Percentiles rank a stretch among this genome's conserved stretches.
phyloP scores from a whole-genome alignment of 805 yeast species.

The Hanseniaspora osmophila region DNA sequence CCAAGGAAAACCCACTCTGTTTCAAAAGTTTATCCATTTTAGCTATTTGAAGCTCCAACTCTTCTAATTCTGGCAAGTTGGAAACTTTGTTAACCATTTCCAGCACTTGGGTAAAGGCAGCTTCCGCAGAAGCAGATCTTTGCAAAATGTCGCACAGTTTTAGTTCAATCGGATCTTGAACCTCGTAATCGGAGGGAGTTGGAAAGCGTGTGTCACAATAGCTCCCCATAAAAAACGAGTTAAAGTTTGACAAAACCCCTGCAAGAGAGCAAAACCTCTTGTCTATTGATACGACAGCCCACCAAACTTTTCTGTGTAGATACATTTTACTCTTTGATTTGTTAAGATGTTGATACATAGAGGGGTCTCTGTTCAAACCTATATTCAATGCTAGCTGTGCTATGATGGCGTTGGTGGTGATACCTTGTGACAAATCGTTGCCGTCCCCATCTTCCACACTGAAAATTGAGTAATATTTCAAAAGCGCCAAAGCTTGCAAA shows the following conservation, averaged over 20 bases:
- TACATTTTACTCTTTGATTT: slow-evolving; percentile 1
- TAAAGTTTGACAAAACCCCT: slow-evolving; percentile 4
- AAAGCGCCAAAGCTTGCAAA: slow-evolving; percentile 2
- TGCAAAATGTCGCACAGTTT: slow-evolving; percentile 2
- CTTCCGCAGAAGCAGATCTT: background rate
- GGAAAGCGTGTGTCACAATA: slow-evolving; percentile 4
- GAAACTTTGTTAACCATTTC: slow-evolving; percentile 1
- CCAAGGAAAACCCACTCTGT: background rate
- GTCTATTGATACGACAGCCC: slow-evolving; percentile 4
- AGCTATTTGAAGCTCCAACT: background rate
- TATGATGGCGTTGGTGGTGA: slow-evolving; percentile 2
- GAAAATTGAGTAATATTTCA: slow-evolving; percentile 4
- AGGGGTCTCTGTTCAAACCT: slow-evolving; percentile 6
- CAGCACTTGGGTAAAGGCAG: background rate
- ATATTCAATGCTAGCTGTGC: slow-evolving; percentile 3
- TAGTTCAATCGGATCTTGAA: background rate
- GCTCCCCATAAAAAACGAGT: background rate
- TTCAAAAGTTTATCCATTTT: background rate
- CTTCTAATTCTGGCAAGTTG: background rate
- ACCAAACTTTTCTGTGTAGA: slow-evolving; percentile 3
- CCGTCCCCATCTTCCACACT: slow-evolving; percentile 7
- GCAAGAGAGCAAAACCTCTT: slow-evolving; percentile 2
- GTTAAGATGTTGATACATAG: background rate
- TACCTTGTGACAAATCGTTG: slow-evolving; percentile 3
- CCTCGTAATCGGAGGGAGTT: background rate